These are phyloP conservation scores for Cystoderma amianthinum DNA, from an alignment of 768 basidiomycete species.

Conservation along the genomic window DNA sequence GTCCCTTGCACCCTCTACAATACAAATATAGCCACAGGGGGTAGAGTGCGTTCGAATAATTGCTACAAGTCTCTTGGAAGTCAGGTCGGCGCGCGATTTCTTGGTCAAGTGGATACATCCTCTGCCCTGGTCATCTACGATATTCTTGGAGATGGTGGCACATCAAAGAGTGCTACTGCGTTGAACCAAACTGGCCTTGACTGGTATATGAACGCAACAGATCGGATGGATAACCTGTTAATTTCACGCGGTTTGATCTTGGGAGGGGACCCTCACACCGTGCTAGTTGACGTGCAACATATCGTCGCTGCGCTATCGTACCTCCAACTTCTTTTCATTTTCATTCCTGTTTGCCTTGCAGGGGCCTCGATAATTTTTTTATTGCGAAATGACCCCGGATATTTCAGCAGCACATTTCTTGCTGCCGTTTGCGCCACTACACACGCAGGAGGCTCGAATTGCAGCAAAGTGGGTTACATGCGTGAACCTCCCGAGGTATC, in stretches of 20 bases:
- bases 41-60: slow-evolving; percentile 5
- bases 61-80: slow-evolving; percentile 6
- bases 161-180: slow-evolving; percentile 5
- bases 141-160: slow-evolving; percentile 11
- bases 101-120: slow-evolving; percentile 11
- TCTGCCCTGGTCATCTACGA: slow-evolving; percentile 8
- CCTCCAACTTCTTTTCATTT: slow-evolving; percentile 9
- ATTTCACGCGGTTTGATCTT: slow-evolving; percentile 9
- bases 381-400: slow-evolving; percentile 8
- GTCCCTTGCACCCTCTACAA: slow-evolving; percentile 4
- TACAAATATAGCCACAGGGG: slow-evolving; percentile 9
- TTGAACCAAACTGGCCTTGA: slow-evolving; percentile 8
- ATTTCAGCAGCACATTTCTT: slow-evolving; percentile 11
- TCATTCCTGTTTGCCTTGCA: slow-evolving; percentile 7
- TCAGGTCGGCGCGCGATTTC: slow-evolving; percentile 5
- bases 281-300: slow-evolving; percentile 6
- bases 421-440: slow-evolving; percentile 9
- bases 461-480: slow-evolving; percentile 7
- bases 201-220: slow-evolving; percentile 7
- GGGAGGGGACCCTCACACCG: slow-evolving; percentile 6
- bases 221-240: slow-evolving; percentile 9
- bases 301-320: slow-evolving; percentile 11
- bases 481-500: slow-evolving; percentile 5
- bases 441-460: no score
- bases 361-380: slow-evolving; percentile 4